Evolutionary conservation across 257 asterid species (phyloP).

Genomic region (Salvia splendens): DNA sequence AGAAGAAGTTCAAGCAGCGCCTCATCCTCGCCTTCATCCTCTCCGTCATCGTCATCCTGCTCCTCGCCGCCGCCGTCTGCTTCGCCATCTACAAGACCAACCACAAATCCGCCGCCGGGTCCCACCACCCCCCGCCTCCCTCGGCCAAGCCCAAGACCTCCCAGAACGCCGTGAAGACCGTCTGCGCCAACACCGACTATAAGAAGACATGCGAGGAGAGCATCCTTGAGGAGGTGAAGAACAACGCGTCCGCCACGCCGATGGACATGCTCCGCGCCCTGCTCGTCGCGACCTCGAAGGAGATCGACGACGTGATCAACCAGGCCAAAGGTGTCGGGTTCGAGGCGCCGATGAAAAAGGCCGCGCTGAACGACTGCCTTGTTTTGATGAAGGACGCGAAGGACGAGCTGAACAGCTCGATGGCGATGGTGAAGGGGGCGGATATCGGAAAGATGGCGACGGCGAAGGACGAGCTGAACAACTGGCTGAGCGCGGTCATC

Average conservation of each 20-base stretch:
- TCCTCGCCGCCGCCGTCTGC: constrained; percentile 54
- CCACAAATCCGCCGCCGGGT: background rate
- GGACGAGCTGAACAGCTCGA: constrained; percentile 65
- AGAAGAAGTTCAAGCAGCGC: constrained; percentile 39
- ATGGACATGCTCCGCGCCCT: constrained; percentile 55
- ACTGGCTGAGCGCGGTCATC: constrained; percentile 81
- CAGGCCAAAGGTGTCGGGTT: constrained; percentile 39
- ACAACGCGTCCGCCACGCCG: constrained; percentile 38
- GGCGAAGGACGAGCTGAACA: constrained; percentile 51
- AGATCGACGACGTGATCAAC: constrained; percentile 43
- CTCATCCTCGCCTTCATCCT: constrained; percentile 47
- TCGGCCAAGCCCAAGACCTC: too few relatives aligned
- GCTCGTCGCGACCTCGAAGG: constrained; percentile 46
- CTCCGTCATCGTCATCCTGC: constrained; percentile 39
- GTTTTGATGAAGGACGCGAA: constrained; percentile 58
- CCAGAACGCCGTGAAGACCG: too few relatives aligned
- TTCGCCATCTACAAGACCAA: constrained; percentile 38
- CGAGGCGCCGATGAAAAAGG: constrained; percentile 52
- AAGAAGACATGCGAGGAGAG: too few relatives aligned
- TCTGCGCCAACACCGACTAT: too few relatives aligned
- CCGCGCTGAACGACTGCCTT: constrained; percentile 62
- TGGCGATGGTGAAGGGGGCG: constrained; percentile 37
- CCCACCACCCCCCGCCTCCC: background rate
- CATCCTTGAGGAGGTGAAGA: constrained; percentile 36
- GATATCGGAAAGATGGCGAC: constrained; percentile 27